Evolutionary conservation across 2,329 filamentous ascomycete genomes (phyloP), one percentile per base, ranked within the genome.

Genomic region (Aureobasidium leucospermi): DNA sequence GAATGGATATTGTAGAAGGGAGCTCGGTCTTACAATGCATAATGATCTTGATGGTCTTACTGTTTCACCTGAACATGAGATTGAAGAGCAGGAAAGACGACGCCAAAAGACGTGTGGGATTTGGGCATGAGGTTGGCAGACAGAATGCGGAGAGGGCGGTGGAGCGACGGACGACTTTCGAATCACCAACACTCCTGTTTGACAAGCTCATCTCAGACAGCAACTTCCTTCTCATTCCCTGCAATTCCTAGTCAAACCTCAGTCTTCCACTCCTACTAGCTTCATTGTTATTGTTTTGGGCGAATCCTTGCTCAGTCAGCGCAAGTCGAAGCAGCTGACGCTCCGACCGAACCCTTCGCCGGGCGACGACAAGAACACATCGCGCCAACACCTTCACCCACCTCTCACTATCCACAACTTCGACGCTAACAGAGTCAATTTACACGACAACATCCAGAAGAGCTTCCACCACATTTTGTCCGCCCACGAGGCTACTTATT

Each of bases 301-400:
- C 19, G 31, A 6, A 34, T 10, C 2, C 19, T 31, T 16, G 48
- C n/a, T 31, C 23, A 29, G 23, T 41, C 36, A 52, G 38, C 39
- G 32, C 48, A 55, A 32, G 23, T 13, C 51, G 39, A 42, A 55
- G 51, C 51, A 55, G 32, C 39, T 55, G 51, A 55, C 48, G 34
- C 36, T 41, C 15, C 38, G 34, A 29, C 32, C 48, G 39, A 55
- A 23, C 28, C 28, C 29, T 13, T 38, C 34, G 38, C 38, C 51
- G 28, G 29, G 15, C 51, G 51, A 38, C 51, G 51, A 55, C 51
- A 43, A 52, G 49, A 23, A 52, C 49, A 41, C 49, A 39, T 52
- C 36, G 31, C 51, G 19, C 36, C 49, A 39, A 55, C 51, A 52
- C 34, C 36, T 36, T 15, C 34, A 13, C 38, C 9, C 39, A 43